Conservation (phyloP, 306 rosid species). For the Quercus gilva region DNA sequence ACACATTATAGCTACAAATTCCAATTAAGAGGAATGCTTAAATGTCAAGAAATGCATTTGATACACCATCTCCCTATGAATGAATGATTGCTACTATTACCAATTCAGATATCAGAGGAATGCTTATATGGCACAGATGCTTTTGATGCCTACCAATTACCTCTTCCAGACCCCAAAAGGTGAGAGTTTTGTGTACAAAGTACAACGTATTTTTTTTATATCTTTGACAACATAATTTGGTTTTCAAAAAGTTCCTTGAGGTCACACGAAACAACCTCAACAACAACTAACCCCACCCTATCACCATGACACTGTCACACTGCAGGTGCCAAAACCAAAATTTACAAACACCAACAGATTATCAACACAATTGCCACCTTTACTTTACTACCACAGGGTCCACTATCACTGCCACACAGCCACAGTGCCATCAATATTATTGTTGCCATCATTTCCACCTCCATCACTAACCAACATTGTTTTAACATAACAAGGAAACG, state of each 20-base stretch:
- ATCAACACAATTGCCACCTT: background rate
- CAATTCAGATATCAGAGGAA: no score
- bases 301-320: background rate
- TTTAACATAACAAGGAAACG: background rate
- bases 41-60: background rate
- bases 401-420: background rate
- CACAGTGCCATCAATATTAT: background rate
- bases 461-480: background rate
- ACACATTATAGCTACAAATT: background rate
- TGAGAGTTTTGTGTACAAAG: background rate
- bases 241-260: background rate
- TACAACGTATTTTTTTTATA: no score
- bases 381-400: background rate
- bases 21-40: background rate
- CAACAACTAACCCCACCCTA: background rate
- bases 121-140: no score
- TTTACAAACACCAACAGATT: no score
- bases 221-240: background rate
- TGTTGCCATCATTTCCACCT: background rate
- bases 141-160: no score
- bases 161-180: background rate
- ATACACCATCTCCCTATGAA: background rate
- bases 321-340: background rate
- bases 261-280: background rate
- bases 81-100: no score